Conservation (phyloP, 2,329 filamentous ascomycete genomes). For the Ophiocordyceps unilateralis region DNA sequence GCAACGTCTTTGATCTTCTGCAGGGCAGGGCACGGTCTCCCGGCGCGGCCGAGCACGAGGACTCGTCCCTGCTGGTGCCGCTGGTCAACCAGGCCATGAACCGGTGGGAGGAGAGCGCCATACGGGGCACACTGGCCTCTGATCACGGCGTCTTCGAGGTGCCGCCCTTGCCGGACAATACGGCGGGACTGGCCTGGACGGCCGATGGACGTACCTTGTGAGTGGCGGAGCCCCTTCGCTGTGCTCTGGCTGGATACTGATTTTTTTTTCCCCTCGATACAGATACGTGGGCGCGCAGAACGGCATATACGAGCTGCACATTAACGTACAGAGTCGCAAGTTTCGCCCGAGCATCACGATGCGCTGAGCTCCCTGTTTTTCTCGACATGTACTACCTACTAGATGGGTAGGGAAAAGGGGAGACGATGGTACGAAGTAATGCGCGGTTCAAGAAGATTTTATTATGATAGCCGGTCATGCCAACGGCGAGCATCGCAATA, state of each 20-base stretch:
- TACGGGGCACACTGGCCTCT: constrained; percentile 12
- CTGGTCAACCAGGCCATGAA: constrained; percentile 19
- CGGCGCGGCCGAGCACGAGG: constrained; percentile 16
- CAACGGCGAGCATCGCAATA: neutral
- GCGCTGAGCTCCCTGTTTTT: constrained; percentile 16
- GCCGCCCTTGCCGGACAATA: constrained; percentile 35
- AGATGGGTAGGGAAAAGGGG: neutral
- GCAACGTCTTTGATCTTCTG: constrained; percentile 20
- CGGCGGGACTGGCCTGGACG: constrained; percentile 45
- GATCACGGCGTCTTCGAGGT: constrained; percentile 25
- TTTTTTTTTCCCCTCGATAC: constrained; percentile 15
- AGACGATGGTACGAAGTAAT: neutral
- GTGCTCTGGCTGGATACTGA: constrained; percentile 16
- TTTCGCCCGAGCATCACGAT: constrained; percentile 36
- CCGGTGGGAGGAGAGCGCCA: constrained; percentile 20
- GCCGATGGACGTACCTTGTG: constrained; percentile 42
- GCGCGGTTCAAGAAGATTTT: no score
- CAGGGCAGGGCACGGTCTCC: constrained; percentile 15
- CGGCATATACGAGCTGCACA: constrained; percentile 57
- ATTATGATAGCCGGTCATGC: neutral
- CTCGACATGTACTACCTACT: no score
- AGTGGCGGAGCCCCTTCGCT: no score
- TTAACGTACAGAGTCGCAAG: constrained; percentile 47
- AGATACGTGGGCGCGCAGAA: constrained; percentile 41
- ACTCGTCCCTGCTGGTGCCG: constrained; percentile 18